These are phyloP conservation scores for Xylariaceae sp. DNA, from an alignment of 2,329 filamentous ascomycete species.

Conservation along the genomic window DNA sequence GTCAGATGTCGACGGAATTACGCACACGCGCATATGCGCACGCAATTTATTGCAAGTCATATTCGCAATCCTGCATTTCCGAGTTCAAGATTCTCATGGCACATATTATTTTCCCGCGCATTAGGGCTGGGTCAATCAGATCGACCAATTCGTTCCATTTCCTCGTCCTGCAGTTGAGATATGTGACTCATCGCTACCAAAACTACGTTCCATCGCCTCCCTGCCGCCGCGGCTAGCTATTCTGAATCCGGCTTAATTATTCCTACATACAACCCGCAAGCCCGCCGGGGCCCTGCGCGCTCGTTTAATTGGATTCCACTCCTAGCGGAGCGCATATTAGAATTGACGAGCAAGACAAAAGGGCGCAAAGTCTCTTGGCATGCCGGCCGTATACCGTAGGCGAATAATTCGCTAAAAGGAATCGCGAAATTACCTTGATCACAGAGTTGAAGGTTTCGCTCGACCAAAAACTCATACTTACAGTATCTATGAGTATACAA, in stretches of 20 bases:
- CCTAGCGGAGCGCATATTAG: no score
- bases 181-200: slow-evolving; percentile 35
- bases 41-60: slow-evolving; percentile 1
- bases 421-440: no score
- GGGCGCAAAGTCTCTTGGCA: slow-evolving; percentile 1
- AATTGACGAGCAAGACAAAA: slow-evolving; percentile 5
- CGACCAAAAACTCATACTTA: no score
- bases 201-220: slow-evolving; percentile 21
- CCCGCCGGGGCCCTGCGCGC: no score
- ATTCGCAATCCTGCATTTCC: neutral
- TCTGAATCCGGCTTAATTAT: neutral
- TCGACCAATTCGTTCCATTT: slow-evolving; percentile 19
- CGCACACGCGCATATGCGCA: slow-evolving; percentile 20
- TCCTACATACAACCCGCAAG: no score
- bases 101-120: neutral
- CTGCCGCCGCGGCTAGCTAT: neutral
- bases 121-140: slow-evolving; percentile 21
- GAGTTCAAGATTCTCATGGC: neutral
- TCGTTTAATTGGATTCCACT: no score
- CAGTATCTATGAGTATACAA: no score
- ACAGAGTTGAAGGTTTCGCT: no score
- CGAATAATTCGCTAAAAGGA: no score
- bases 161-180: slow-evolving; percentile 11
- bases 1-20: slow-evolving; percentile 9
- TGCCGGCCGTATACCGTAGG: no score